These are phyloP conservation scores for Dalechampia spathulata DNA, from an alignment of 441 rosid genomes.

Conservation along the genomic window DNA sequence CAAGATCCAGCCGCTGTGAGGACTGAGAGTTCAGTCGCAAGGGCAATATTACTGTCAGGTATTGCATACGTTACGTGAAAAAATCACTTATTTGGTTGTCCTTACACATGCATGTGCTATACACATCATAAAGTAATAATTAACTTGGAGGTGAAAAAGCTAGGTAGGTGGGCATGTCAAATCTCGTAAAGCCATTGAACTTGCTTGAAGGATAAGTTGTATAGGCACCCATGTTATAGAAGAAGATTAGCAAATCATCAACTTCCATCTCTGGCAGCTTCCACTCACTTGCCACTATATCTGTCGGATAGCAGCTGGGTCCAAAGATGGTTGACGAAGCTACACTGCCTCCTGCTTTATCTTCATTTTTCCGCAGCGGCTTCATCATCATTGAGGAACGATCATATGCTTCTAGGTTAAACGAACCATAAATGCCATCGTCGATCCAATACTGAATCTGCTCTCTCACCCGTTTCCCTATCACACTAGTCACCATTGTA, in stretches of 20 bases:
- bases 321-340: slow-evolving; percentile 12
- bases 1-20: too few relatives aligned
- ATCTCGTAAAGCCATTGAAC: slow-evolving; percentile 15
- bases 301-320: slow-evolving; percentile 7
- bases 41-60: too few relatives aligned
- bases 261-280: slow-evolving; percentile 8
- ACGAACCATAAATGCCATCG: slow-evolving; percentile 14
- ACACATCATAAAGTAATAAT: too few relatives aligned
- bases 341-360: neutral
- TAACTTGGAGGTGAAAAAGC: slow-evolving; percentile 1
- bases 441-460: slow-evolving; percentile 15
- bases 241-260: slow-evolving; percentile 13
- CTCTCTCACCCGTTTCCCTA: slow-evolving; percentile 13
- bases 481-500: slow-evolving; percentile 7
- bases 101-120: too few relatives aligned
- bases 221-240: slow-evolving; percentile 18
- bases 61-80: too few relatives aligned
- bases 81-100: too few relatives aligned
- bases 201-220: slow-evolving; percentile 8
- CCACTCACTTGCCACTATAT: neutral
- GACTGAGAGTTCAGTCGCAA: too few relatives aligned
- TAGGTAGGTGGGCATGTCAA: slow-evolving; percentile 1
- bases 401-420: slow-evolving; percentile 1
- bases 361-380: neutral
- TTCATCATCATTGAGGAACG: neutral